Base-by-base conservation (phyloP, 2,329 filamentous ascomycete species). In the Cladosporium velox region DNA sequence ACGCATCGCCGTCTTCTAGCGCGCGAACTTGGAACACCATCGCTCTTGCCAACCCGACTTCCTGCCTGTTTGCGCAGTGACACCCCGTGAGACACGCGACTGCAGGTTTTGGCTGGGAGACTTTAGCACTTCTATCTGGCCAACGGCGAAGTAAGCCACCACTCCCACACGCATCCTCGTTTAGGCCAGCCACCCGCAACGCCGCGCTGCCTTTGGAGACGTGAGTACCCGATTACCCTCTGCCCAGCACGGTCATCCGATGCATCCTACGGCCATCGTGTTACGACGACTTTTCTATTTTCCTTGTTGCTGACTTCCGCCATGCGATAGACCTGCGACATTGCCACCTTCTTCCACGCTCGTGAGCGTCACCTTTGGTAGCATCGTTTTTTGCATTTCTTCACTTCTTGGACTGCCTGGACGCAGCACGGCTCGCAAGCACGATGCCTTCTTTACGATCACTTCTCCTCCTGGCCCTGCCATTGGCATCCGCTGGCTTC, bases 401-500 rank as follows among this genome's bases (percentile, higher is more conserved):
- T 64, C n/a, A 30, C 35, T 64, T 64, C 51, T 64, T 63, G 15
- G 30, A 26, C 61, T 64, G 61, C 61, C 61, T 57, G 61, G 61
- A 64, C 51, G 61, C 61, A 64, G 61, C 51, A 49, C 32, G 60
- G 60, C 60, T 63, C 54, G 57, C 64, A 24, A 52, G 55, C 57
- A 69, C 64, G 38, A 83, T 83, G 81, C 75, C 74, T 60, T 78
- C 77, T 32, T 67, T 79, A 59, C 77, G 77, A 63, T 77, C 79
- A 64, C 71, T 81, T 38, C 67, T 81, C 38, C 65, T 77, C 30
- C 69, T 79, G 49, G 72, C 75, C 38, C 72, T 79, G 59, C 77
- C 79, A 21, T 67, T 81, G 59, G 72, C 77, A 32, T 76, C 76
- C 65, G 73, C 77, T 52, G 68, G 67, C 72, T 51, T 71, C 70